A percentile compares a stretch with the other conserved stretches of the same genome.
phyloP scores from a whole-genome alignment of 306 rosid genomes.

The Rosa persica region DNA sequence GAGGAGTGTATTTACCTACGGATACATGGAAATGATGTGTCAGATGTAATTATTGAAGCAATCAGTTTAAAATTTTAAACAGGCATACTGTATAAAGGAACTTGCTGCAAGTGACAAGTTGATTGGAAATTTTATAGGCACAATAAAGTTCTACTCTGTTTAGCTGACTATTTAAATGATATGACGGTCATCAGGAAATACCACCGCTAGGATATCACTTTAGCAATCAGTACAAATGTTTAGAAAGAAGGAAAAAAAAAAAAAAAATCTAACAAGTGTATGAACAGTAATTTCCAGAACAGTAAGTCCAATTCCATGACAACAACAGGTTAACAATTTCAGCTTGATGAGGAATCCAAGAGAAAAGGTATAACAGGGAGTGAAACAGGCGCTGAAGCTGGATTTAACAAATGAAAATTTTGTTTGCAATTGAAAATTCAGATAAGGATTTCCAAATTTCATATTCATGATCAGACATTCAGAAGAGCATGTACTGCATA shows the following conservation, averaged over 20 bases:
- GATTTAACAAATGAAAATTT: not conserved
- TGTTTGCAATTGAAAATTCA: not conserved
- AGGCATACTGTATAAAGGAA: not conserved
- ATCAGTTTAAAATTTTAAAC: not conserved
- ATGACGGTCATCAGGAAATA: not conserved
- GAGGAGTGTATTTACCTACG: slow-evolving; percentile 57
- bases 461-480: not conserved
- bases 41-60: not conserved
- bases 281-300: not conserved
- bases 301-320: not conserved
- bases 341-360: not conserved
- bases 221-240: not conserved
- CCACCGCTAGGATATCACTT: not conserved
- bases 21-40: not conserved
- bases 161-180: not conserved
- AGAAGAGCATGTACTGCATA: not conserved
- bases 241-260: not conserved
- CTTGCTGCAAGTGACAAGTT: not conserved
- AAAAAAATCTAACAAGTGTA: not conserved
- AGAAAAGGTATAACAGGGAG: not conserved
- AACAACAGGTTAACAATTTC: not conserved
- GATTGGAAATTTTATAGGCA: not conserved
- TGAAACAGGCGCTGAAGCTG: not conserved
- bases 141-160: not conserved
- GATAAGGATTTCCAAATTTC: not conserved